Evolutionary conservation across 257 asterid genomes (phyloP), one percentile per base, ranked within the genome.

Genomic region (Fraxinus quadrangulata): DNA sequence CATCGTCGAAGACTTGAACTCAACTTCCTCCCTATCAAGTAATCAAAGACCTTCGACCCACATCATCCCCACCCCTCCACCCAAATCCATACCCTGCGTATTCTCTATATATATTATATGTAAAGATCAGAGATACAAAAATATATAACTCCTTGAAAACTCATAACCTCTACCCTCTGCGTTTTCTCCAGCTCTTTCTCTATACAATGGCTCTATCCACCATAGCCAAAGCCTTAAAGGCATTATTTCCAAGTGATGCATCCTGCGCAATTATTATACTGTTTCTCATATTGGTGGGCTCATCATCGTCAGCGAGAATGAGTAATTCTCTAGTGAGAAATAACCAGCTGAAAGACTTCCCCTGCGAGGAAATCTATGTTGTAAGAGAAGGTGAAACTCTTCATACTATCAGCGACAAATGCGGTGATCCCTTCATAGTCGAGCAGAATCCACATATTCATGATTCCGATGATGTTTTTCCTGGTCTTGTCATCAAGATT

Each of bases 301-400:
- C 36, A 63, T 23, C 69, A 26, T 26, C 69, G 24, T 10, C 68
- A 2, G 28, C 10, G 68, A 21, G 68, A 61, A 24, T 2, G 68
- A 24, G 2, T 61, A 61, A 61, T 26, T 63, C 69, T 24, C 34
- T 63, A n/a, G 1, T 24, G 69, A 63, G 36, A 63, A 13, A 13
- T 9, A 24, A 63, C 36, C 69, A 63, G 69, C 69, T 26, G 7
- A 63, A 26, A 3, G 33, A 63, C n/a, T 63, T 2, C 36, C 36
- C 69, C 69, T 63, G 69, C n/a, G 69, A 63, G 17, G 69, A 63
- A 24, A 63, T 63, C 19, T 63, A 63, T 26, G 69, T 63, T 63
- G 69, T 63, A 63, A 63, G 69, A 63, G 69, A 63, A 63, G 69
- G 69, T 26, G 69, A 63, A 63, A 63, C 69, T 63, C 69, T 63